Base-by-base conservation (phyloP, 768 basidiomycete genomes). In the Roridomyces roridus region DNA sequence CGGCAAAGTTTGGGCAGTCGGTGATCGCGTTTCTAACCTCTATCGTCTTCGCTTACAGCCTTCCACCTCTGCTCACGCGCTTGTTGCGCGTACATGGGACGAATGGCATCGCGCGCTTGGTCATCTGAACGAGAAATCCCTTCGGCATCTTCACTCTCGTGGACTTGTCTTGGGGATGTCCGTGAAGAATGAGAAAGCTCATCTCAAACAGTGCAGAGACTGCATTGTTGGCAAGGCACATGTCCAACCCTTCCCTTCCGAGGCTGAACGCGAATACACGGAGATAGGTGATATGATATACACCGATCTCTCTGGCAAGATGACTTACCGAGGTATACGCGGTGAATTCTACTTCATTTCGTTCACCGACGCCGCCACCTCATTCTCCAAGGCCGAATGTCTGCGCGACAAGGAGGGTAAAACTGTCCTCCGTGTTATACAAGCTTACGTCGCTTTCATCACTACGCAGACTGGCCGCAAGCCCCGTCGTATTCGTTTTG, bases 201-300 rank as follows among this genome's bases (percentile, higher is more conserved):
- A 34, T n/a, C 25, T 49, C 2, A 54, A 43, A 7, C 58, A 67
- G 26, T 77, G 76, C 35, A 62, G 69, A 37, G 65, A 66, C 9
- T 80, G 76, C 59, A 65, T 77, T 41, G 55, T 69, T 39, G 73
- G 72, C 1, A 79, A 80, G 51, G 59, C 66, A 9, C 67, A 71
- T 17, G 64, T 67, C 7, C 46, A 46, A 5, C 57, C 69, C 5
- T 72, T 74, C 46, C 77, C 75, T 24, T 62, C 68, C n/a, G 63
- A 70, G 47, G 68, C 74, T 28, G 49, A 58, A 54, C 55, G 56
- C 10, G 40, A 34, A 35, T 63, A 65, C 53, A 50, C 42, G 5
- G 54, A 60, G 24, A 58, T 63, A 21, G 67, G 63, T 0, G 60
- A 66, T 18, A 26, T 49, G 15, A 59, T 41, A 61, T 64, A 48